phyloP scores from a whole-genome alignment of 495 filamentous ascomycete species.

The Chaetomium cochliodes region DNA sequence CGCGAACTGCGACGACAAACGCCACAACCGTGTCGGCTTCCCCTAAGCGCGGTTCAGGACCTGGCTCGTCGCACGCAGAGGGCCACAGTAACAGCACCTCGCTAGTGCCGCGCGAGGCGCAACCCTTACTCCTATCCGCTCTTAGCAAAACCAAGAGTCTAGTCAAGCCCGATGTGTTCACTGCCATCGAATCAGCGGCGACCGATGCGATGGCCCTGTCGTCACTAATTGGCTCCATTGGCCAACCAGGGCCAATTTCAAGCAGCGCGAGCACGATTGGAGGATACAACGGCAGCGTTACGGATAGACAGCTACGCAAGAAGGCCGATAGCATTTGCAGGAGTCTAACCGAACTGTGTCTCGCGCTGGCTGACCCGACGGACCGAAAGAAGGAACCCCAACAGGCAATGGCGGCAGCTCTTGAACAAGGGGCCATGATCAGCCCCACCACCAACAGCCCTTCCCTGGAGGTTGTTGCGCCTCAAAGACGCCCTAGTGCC shows the following conservation, averaged over 20 bases:
- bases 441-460: constrained; percentile 43
- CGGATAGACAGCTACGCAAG: constrained; percentile 78
- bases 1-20: constrained; percentile 89
- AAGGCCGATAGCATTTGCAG: constrained; percentile 93
- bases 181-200: constrained; percentile 76
- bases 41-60: constrained; percentile 63
- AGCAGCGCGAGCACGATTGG: constrained; percentile 62
- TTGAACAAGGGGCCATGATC: constrained; percentile 32
- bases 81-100: constrained; percentile 25
- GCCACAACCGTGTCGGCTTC: constrained; percentile 88
- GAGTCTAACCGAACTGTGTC: constrained; percentile 86
- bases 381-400: constrained; percentile 38
- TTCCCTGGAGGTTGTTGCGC: constrained; percentile 35
- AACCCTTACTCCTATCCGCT: constrained; percentile 78
- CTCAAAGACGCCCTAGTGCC: constrained; percentile 38
- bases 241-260: constrained; percentile 59
- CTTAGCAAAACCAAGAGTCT: constrained; percentile 69
- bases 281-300: constrained; percentile 53
- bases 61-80: constrained; percentile 41
- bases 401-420: constrained; percentile 11
- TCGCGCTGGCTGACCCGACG: constrained; percentile 70
- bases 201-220: constrained; percentile 76
- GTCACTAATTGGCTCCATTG: constrained; percentile 65
- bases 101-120: constrained; percentile 49
- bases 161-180: constrained; percentile 69